These are phyloP conservation scores for Rhizophora mangle DNA, from an alignment of 345 rosid species.

Conservation along the genomic window DNA sequence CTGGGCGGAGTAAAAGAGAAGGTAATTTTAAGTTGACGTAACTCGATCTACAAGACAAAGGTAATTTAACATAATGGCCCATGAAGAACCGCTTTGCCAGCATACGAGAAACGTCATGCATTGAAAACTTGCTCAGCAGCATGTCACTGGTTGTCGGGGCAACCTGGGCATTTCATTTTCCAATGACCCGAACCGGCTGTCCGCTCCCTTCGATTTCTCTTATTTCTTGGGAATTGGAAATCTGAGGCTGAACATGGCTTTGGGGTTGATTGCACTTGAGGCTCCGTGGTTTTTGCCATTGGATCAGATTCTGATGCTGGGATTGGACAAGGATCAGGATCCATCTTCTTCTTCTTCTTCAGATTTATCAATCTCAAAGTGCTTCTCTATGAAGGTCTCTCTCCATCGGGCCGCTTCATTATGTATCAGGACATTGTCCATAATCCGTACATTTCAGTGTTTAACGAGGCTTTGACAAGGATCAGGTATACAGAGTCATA, in stretches of 20 bases:
- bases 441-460: slow-evolving; percentile 39
- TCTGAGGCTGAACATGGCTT: slow-evolving; percentile 71
- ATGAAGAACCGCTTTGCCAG: no score
- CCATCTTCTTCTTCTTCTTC: slow-evolving; percentile 51
- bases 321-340: slow-evolving; percentile 31
- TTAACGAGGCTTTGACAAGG: background rate
- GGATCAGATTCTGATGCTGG: slow-evolving; percentile 36
- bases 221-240: slow-evolving; percentile 61
- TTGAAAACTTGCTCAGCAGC: background rate
- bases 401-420: slow-evolving; percentile 54
- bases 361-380: slow-evolving; percentile 37
- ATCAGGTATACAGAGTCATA: background rate
- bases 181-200: slow-evolving; percentile 65
- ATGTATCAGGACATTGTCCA: slow-evolving; percentile 50
- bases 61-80: no score
- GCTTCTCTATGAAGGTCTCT: slow-evolving; percentile 29
- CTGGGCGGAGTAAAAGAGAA: no score
- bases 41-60: no score
- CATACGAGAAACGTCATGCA: no score
- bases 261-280: slow-evolving; percentile 45
- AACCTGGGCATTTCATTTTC: slow-evolving; percentile 60
- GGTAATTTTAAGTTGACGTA: no score
- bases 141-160: slow-evolving; percentile 63
- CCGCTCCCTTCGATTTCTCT: slow-evolving; percentile 82
- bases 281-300: slow-evolving; percentile 14